Evolutionary conservation across 768 basidiomycete species (phyloP), one percentile per base, ranked within the genome.

Genomic region (Pilatotrama ljubarskyi): DNA sequence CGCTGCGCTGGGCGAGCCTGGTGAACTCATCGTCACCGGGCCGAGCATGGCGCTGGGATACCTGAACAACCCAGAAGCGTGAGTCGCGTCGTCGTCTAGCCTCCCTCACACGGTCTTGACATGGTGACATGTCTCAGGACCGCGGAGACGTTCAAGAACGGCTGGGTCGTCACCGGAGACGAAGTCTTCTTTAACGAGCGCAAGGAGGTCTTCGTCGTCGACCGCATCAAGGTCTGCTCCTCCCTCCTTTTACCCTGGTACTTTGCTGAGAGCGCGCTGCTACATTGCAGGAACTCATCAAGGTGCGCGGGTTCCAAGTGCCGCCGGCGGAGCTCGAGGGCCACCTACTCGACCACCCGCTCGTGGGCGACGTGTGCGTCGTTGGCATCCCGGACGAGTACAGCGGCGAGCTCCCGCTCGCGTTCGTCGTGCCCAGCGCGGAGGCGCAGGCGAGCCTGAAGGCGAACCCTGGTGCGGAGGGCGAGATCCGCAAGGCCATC

Each of bases 371-470:
- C 62, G 67, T 61, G 17, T 68, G 69, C 57, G 67, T 70, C 24
- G 85, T 91, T 7, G 82, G 87, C 5, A 68, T 90, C 18, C 79
- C 79, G 1, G 87, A 92, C 65, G 89, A 91, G 22, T 90, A 87
- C 68, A 87, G 81, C 58, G 89, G 90, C 17, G 90, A 93, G 69
- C 64, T 89, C 11, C 90, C 91, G 0, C 66, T 88, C 53, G 90
- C 90, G 8, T 91, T 82, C 69, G 75, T 91, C 22, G 86, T 86
- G 3, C 78, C 84, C 17, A 73, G 74, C 46, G 65, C 70, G 4
- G 75, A 76, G 14, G 73, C 77, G 4, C 74, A 76, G 10, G 69
- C 70, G 37, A 74, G 78, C 44, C 64, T 72, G 17, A 73, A 75
- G 35, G 57, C 55, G 32, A 68, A 76, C 35, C 63, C 73, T 3